Percentiles rank a stretch among this genome's conserved stretches.
These are phyloP conservation scores for Penicillium parvum DNA, from an alignment of 495 filamentous ascomycete genomes.

Conservation along the genomic window DNA sequence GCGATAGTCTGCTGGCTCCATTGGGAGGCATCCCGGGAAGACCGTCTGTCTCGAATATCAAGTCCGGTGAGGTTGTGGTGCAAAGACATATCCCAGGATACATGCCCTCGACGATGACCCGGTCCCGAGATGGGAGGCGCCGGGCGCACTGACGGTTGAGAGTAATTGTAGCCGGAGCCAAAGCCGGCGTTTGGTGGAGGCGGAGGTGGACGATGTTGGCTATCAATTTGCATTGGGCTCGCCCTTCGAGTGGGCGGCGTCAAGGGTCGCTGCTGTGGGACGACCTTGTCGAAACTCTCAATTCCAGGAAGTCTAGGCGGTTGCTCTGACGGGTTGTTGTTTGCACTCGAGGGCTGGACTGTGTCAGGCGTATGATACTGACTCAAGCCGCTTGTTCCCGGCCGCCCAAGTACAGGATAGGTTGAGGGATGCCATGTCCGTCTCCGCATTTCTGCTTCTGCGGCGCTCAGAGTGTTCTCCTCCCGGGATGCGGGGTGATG, in stretches of 20 bases:
- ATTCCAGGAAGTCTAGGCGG: slow-evolving; percentile 75
- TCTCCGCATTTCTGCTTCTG: slow-evolving; percentile 73
- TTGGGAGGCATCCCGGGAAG: slow-evolving; percentile 51
- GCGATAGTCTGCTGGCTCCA: slow-evolving; percentile 50
- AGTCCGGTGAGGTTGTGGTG: slow-evolving; percentile 71
- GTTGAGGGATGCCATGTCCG: slow-evolving; percentile 89
- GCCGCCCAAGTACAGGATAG: slow-evolving; percentile 54
- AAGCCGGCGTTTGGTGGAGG: slow-evolving; percentile 33
- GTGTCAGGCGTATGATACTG: slow-evolving; percentile 59
- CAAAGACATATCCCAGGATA: slow-evolving; percentile 72
- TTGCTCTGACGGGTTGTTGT: slow-evolving; percentile 45
- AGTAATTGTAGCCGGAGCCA: slow-evolving; percentile 41
- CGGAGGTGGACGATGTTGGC: slow-evolving; percentile 32
- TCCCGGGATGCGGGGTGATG: slow-evolving; percentile 60
- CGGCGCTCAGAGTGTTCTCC: slow-evolving; percentile 55
- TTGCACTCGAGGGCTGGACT: slow-evolving; percentile 48
- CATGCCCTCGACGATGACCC: slow-evolving; percentile 57
- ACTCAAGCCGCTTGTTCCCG: slow-evolving; percentile 55
- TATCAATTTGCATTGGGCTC: slow-evolving; percentile 68
- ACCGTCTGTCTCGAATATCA: slow-evolving; percentile 55
- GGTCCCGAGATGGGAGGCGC: slow-evolving; percentile 45
- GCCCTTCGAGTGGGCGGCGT: slow-evolving; percentile 60
- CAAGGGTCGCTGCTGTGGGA: slow-evolving; percentile 50
- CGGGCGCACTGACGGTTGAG: slow-evolving; percentile 44
- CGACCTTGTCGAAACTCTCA: slow-evolving; percentile 77